Evolutionary conservation across 768 basidiomycete genomes (phyloP), one percentile per base, ranked within the genome.

Genomic region (Epithele typhae): DNA sequence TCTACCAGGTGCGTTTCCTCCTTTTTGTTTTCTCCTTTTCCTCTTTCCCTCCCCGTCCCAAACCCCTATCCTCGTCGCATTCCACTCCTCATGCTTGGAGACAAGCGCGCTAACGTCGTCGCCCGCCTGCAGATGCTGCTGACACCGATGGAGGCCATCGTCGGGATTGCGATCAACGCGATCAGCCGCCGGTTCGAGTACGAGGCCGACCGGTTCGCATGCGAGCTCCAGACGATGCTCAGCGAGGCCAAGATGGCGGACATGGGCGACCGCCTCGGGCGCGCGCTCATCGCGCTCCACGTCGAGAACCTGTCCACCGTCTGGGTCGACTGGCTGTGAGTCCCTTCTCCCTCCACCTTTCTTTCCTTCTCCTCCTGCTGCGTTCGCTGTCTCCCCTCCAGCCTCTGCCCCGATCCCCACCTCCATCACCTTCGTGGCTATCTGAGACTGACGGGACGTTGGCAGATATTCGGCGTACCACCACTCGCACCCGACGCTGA

Each of bases 401-500:
- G 27, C 14, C 14, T 30, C 27, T 30, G 27, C 14, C 27, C 14
- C n/a, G n/a, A n/a, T 30, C 27, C 27, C 27, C 27, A 30, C 27
- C 27, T 30, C 27, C 27, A 30, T 30, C 27, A 30, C 27, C 27
- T 36, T 9, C 15, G 30, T 32, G 30, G 30, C 30, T 32, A 40
- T 53, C 30, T 32, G 15, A 32, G 15, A 32, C 30, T 15, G 37
- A 36, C 42, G n/a, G n/a, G n/a, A n/a, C n/a, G n/a, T n/a, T 32
- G n/a, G 34, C 52, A 88, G 87, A 48, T 96, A 95, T 69, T 96
- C 92, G 41, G 89, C 90, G 18, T 96, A 92, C 57, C 92, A 96
- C 64, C 92, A 97, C 66, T 93, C 89, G 38, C 95, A 99, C 66
- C 95, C 95, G 4, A 96, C 92, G 2, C 65, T 99, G 54, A 86